phyloP scores from a whole-genome alignment of 768 basidiomycete species.

The Tylopilus subfusipes region DNA sequence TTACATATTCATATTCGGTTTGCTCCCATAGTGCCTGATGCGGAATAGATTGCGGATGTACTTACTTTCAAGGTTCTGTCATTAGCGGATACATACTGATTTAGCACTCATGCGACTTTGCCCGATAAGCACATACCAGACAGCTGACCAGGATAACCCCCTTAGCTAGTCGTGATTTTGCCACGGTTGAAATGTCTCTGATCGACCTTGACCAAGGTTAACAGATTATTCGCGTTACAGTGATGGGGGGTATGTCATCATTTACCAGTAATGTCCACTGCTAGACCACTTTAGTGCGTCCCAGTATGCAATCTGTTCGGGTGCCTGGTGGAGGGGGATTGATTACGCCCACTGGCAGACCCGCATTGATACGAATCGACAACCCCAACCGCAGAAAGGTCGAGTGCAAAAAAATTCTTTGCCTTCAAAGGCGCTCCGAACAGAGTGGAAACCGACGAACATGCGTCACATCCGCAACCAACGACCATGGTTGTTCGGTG shows the following conservation, averaged over 20 bases:
- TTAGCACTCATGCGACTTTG: slow-evolving; percentile 12
- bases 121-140: slow-evolving; percentile 21
- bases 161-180: slow-evolving; percentile 14
- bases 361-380: neutral
- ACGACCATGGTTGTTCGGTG: neutral
- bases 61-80: slow-evolving; percentile 16
- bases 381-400: neutral
- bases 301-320: neutral
- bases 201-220: slow-evolving; percentile 10
- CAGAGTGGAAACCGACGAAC: neutral
- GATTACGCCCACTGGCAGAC: slow-evolving; percentile 5
- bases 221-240: slow-evolving; percentile 1
- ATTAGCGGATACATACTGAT: slow-evolving; percentile 11
- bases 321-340: neutral
- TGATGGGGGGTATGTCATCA: neutral
- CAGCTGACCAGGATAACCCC: slow-evolving; percentile 26
- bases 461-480: neutral
- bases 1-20: slow-evolving; percentile 9
- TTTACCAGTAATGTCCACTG: slow-evolving; percentile 4
- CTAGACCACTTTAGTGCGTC: neutral
- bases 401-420: neutral
- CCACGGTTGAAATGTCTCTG: neutral
- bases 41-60: slow-evolving; percentile 11
- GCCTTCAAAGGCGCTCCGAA: neutral
- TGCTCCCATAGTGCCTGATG: slow-evolving; percentile 14